Evolutionary conservation across 805 yeast genomes (phyloP), one percentile per base, ranked within the genome.

Genomic region (Yamadazyma ubonensis): DNA sequence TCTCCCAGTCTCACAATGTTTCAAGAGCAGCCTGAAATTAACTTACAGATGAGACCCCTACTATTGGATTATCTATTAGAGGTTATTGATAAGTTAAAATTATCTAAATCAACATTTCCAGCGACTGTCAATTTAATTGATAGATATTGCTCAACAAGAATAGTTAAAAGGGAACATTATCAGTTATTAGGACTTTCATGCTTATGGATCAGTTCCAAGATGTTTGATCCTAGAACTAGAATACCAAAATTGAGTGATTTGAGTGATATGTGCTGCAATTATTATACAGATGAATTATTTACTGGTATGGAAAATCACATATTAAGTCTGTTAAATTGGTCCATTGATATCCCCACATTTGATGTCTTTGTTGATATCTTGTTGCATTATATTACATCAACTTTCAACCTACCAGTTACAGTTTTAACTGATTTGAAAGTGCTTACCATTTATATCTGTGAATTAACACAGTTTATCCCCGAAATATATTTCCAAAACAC

Each of bases 261-360:
- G 36, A 65, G 75, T 51, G 73, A 72, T 39, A 65, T 77, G 56
- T 78, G 83, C 57, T 76, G 80, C 57, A 69, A 75, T 47, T 75
- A 76, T 53, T 79, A 77, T 58, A 68, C 76, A 36, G 73, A 71
- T 45, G 67, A 71, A 46, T 64, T 76, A 44, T 78, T 83, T 53
- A 61, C 79, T 41, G 79, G 78, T 52, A 78, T 82, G 79, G 93
- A 85, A 56, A 69, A 79, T 43, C 82, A 81, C 50, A 70, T 84
- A 29, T 65, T 84, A 42, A 78, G 75, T 52, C 69, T 79, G 5
- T 63, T 84, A 44, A 67, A 78, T 40, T 85, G 91, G 91, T 70
- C 75, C 48, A 63, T 83, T 26, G 71, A 77, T 37, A 63, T 72
- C 22, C 78, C 86, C 16, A 78, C 86, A 3, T 73, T 77, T 49